Base-by-base conservation (phyloP, 2,329 filamentous ascomycete genomes). In the Sphaerostilbella broomeana region DNA sequence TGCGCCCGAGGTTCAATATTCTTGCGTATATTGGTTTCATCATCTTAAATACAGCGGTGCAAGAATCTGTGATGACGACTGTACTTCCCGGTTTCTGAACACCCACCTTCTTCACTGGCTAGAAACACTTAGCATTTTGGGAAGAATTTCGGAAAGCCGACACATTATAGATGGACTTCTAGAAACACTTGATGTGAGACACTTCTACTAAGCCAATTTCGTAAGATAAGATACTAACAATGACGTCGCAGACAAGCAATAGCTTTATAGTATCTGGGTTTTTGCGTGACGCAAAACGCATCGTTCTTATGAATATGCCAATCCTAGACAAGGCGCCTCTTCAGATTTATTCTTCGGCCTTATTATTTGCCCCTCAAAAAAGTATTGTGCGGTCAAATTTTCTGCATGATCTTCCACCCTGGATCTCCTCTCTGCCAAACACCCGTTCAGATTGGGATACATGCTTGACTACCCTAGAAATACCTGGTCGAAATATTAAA, bases 91-190 rank as follows among this genome's bases (percentile, higher is more conserved):
- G 3, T 70, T 70, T 48, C 47, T 70, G 3, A 41, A 47, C 7
- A 19, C 40, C 8, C 57, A 67, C 44, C 52, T 68, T 29, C 61
- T 70, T 1, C 51, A 69, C 42, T 68, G 62, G 64, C 48, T 68
- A 5, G 62, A 68, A 49, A 59, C 55, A 5, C 49, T 68, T 5
- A 57, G 56, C 34, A 45, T 63, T 9, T 43, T 64, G 15, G 50
- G 53, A 11, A 50, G 52, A 22, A 27, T 22, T 4, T 35, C 29
- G 13, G 40, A 44, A 31, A 35, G 26, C 6, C 16, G 39, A n/a
- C 3, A 16, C 40, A 51, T 46, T n/a, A 18, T 44, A 30, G 33
- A 32, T 8, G 9, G 1, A 11, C 37, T 40, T 4, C 2, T 40
- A 11, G 1, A 6, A 5, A 12, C 10, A 4, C 10, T 43, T 7